Evolutionary conservation across 805 yeast genomes (phyloP), one percentile per base, ranked within the genome.

Genomic region (Yamadazyma sp.): DNA sequence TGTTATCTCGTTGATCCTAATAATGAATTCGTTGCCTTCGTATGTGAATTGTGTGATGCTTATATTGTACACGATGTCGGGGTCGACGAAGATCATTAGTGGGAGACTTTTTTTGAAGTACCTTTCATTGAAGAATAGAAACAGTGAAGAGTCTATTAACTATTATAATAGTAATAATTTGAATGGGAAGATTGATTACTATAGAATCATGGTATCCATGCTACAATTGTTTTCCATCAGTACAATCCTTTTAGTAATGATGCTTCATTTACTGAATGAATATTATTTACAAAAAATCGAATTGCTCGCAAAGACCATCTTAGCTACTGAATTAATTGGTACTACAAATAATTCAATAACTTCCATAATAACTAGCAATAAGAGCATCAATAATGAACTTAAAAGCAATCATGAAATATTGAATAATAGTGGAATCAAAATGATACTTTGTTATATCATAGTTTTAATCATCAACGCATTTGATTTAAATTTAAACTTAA

Each of bases 321-420:
- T 60, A 10, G 55, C 65, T 3, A 44, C 56, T 13, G 56, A 56
- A 26, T 47, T 59, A 33, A 53, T 60, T 12, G 65, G 65, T 17
- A n/a, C 33, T 2, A 19, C 18, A 13, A 31, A 9, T 10, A 23
- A 28, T 27, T 11, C 14, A 14, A 16, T 29, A 2, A 30, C 38
- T 2, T 28, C 38, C 18, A 27, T 30, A n/a, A 18, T 31, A 10
- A 26, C 39, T 8, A n/a, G 31, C 5, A 31, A 23, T 22, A 16
- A 28, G 4, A 27, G 27, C 24, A 16, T 7, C 4, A 21, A 19
- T 14, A 35, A 19, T 21, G 23, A 30, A 5, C 18, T 10, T 10
- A 28, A 21, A 23, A 31, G 24, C 14, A 19, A 30, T 24, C 19
- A 20, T 25, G 19, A 25, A 2, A n/a, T 38, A 4, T 24, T 27